Conservation (phyloP, 176 grass and related monocot genomes). For the Carex pumila region DNA sequence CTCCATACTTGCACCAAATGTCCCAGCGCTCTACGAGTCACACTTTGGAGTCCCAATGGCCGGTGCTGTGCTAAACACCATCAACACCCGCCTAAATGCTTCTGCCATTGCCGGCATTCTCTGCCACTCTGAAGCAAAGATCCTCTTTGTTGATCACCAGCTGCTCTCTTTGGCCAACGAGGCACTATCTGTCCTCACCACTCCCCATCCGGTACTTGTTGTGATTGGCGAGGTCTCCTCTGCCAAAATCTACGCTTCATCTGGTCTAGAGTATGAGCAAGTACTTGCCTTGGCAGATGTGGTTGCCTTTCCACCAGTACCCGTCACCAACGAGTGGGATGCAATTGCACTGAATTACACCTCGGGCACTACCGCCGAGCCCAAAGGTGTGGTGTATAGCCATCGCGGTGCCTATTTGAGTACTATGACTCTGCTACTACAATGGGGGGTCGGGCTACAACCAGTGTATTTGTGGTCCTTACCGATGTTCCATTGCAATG, state of each 20-base stretch:
- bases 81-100: constrained; percentile 52
- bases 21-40: constrained; percentile 56
- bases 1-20: constrained; percentile 52
- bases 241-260: background rate
- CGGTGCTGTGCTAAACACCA: constrained; percentile 53
- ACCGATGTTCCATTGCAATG: constrained; percentile 76
- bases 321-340: constrained; percentile 53
- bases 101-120: constrained; percentile 32
- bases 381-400: constrained; percentile 69
- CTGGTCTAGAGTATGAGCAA: constrained; percentile 37
- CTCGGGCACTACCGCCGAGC: constrained; percentile 58
- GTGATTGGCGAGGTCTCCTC: constrained; percentile 34
- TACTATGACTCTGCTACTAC: constrained; percentile 43
- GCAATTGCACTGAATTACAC: constrained; percentile 63
- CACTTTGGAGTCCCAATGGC: constrained; percentile 78
- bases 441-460: constrained; percentile 45
- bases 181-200: constrained; percentile 5
- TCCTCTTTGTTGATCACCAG: constrained; percentile 52
- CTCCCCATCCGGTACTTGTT: constrained; percentile 25
- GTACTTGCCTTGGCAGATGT: constrained; percentile 31
- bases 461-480: constrained; percentile 63
- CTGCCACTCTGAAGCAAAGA: constrained; percentile 34
- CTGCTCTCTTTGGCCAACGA: constrained; percentile 29
- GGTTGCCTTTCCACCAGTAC: constrained; percentile 7
- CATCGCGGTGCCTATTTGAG: constrained; percentile 59